phyloP scores from a whole-genome alignment of 2,329 filamentous ascomycete genomes.

The Fusarium sp. region DNA sequence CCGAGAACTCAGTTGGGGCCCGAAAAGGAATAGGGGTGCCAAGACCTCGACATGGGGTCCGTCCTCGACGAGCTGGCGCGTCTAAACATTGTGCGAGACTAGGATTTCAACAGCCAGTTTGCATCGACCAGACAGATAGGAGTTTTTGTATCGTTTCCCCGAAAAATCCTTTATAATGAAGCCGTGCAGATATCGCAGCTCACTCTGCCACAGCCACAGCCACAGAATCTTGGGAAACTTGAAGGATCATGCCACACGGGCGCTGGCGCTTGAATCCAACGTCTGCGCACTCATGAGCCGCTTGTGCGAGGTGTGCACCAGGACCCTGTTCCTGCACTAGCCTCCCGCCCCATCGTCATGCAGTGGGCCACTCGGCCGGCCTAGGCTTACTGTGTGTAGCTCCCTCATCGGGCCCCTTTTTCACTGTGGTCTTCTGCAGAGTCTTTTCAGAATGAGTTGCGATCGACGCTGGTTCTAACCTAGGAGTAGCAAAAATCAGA shows the following conservation, averaged over 20 bases:
- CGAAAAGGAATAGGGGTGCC: slow-evolving; percentile 37
- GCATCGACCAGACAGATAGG: background rate
- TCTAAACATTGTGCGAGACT: slow-evolving; percentile 11
- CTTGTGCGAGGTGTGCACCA: slow-evolving; percentile 27
- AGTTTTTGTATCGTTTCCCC: background rate
- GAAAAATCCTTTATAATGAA: too few relatives aligned
- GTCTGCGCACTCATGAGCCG: slow-evolving; percentile 30
- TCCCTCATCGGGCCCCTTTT: slow-evolving; percentile 28
- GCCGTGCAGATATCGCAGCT: too few relatives aligned
- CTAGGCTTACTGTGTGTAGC: slow-evolving; percentile 30
- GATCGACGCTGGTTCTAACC: slow-evolving; percentile 27
- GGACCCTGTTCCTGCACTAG: slow-evolving; percentile 51
- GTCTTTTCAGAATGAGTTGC: slow-evolving; percentile 13
- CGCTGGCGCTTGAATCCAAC: slow-evolving; percentile 20
- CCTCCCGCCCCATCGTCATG: slow-evolving; percentile 46
- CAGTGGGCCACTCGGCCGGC: slow-evolving; percentile 38
- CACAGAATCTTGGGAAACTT: slow-evolving; percentile 8
- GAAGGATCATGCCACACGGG: slow-evolving; percentile 40
- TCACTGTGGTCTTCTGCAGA: slow-evolving; percentile 18
- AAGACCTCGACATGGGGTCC: slow-evolving; percentile 22
- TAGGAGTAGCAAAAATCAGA: slow-evolving; percentile 15
- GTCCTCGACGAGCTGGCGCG: slow-evolving; percentile 8
- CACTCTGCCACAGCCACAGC: background rate
- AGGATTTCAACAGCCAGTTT: slow-evolving; percentile 3
- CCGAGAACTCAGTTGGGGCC: slow-evolving; percentile 4